phyloP scores from a whole-genome alignment of 2,329 filamentous ascomycete species.

The Trichoderma cornu-damae region DNA sequence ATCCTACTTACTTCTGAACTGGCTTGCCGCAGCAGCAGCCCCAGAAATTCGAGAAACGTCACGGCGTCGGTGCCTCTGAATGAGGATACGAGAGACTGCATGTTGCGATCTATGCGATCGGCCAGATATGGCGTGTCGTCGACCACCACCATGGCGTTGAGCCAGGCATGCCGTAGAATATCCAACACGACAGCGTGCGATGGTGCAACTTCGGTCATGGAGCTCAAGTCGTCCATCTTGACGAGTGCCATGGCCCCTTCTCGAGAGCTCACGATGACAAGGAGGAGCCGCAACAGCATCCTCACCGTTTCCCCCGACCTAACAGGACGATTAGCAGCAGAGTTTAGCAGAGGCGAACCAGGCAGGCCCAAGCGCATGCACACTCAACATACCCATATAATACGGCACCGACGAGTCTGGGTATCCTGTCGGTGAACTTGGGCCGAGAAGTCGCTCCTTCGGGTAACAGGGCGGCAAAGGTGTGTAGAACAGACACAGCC shows the following conservation, averaged over 20 bases:
- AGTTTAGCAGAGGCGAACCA: background rate
- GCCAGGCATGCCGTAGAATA: constrained; percentile 53
- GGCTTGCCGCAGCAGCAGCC: constrained; percentile 46
- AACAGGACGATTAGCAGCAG: too few relatives aligned
- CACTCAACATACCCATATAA: constrained; percentile 44
- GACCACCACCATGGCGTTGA: constrained; percentile 39
- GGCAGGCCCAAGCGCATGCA: background rate
- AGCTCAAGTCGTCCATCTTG: constrained; percentile 45
- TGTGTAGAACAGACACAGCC: constrained; percentile 58
- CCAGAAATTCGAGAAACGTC: constrained; percentile 55
- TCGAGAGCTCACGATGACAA: constrained; percentile 49
- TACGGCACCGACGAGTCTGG: constrained; percentile 48
- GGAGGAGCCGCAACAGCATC: constrained; percentile 53
- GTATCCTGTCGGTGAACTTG: constrained; percentile 50
- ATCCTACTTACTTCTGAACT: constrained; percentile 41
- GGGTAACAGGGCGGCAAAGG: constrained; percentile 55
- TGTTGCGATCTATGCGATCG: constrained; percentile 42
- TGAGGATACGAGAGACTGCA: constrained; percentile 46
- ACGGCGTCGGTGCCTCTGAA: constrained; percentile 57
- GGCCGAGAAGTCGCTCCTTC: constrained; percentile 39
- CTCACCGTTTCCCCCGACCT: constrained; percentile 50
- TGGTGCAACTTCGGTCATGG: constrained; percentile 54
- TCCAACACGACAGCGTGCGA: constrained; percentile 50
- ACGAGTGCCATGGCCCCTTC: constrained; percentile 48
- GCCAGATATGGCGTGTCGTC: constrained; percentile 31